Evolutionary conservation across 2,329 filamentous ascomycete species (phyloP).

Genomic region (Pseudogymnoascus sp.): DNA sequence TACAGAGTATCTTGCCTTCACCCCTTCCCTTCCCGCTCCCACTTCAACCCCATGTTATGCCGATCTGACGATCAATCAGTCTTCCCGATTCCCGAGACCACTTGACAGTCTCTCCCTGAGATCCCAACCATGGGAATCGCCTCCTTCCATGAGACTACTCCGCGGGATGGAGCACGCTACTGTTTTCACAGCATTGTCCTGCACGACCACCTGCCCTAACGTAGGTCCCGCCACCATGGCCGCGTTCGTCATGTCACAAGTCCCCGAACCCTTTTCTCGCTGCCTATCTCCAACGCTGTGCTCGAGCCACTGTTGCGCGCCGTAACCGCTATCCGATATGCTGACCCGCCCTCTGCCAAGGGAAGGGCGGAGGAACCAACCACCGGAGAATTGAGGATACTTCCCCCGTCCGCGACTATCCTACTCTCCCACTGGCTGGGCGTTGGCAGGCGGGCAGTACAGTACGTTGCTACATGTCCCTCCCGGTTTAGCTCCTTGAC

Average conservation of each 20-base stretch:
- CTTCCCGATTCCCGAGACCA: neutral
- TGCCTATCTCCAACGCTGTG: neutral
- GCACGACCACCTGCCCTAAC: neutral
- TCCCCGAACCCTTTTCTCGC: slow-evolving; percentile 6
- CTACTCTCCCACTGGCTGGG: neutral
- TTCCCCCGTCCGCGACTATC: neutral
- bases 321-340: neutral
- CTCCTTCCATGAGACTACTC: neutral
- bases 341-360: neutral
- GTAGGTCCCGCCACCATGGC: neutral
- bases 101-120: neutral
- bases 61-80: neutral
- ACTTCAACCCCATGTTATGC: neutral
- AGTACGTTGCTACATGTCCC: neutral
- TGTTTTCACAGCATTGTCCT: neutral
- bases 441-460: neutral
- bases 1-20: neutral
- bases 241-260: neutral
- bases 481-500: neutral
- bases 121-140: neutral
- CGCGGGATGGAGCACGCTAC: neutral
- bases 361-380: neutral
- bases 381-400: neutral
- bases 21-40: neutral
- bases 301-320: neutral